Conservation (phyloP, 345 rosid genomes). For the Salix purpurea region DNA sequence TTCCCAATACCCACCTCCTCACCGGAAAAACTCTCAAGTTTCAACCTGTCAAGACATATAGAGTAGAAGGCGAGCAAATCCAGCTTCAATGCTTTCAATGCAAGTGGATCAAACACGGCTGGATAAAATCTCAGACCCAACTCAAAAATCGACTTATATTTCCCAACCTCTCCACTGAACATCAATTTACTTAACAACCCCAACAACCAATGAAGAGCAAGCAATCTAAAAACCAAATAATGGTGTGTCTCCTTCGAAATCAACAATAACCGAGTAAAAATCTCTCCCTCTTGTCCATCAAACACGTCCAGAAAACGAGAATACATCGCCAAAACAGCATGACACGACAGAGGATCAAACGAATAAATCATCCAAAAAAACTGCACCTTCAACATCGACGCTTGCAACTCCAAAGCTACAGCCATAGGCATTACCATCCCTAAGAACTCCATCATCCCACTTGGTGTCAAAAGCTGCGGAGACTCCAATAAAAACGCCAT, state of each 20-base stretch:
- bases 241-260: conserved; percentile 67
- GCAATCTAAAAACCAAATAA: conserved; percentile 68
- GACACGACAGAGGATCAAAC: conserved; percentile 71
- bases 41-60: conserved; percentile 38
- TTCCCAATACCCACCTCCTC: conserved; percentile 32
- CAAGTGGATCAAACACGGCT: conserved; percentile 84
- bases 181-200: conserved; percentile 55
- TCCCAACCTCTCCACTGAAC: conserved; percentile 41
- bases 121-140: conserved; percentile 70
- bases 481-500: conserved; percentile 85
- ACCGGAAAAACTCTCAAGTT: conserved; percentile 16
- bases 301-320: conserved; percentile 59
- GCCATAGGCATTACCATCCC: conserved; percentile 76
- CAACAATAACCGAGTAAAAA: conserved; percentile 57
- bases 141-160: conserved; percentile 47
- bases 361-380: conserved; percentile 83
- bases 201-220: conserved; percentile 78
- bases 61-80: conserved; percentile 76
- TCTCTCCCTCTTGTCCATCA: conserved; percentile 73
- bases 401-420: conserved; percentile 70
- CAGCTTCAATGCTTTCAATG: conserved; percentile 78
- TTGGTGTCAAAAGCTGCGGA: conserved; percentile 69
- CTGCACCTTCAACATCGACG: conserved; percentile 89
- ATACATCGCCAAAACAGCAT: conserved; percentile 65
- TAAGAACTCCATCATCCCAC: conserved; percentile 80